Conservation (phyloP, 768 basidiomycete genomes). For the Termitomyces sp. region DNA sequence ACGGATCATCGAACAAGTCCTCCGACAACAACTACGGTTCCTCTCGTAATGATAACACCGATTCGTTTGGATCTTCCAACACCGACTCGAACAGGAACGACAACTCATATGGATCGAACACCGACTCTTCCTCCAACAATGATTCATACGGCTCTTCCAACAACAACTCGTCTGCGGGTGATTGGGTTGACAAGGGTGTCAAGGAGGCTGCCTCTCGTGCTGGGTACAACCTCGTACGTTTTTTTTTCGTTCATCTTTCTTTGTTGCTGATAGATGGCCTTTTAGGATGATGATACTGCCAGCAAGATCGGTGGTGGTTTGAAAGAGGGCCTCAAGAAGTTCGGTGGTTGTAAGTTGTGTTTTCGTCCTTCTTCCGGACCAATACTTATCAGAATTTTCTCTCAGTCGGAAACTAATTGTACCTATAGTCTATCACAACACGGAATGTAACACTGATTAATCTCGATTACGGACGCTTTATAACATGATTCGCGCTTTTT, state of each 20-base stretch:
- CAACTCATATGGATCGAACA: constrained; percentile 15
- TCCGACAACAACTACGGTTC: constrained; percentile 22
- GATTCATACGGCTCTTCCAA: constrained; percentile 20
- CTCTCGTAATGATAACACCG: constrained; percentile 22
- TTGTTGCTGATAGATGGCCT: background rate
- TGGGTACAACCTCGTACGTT: constrained; percentile 41
- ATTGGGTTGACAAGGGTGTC: constrained; percentile 35
- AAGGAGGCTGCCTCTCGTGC: constrained; percentile 35
- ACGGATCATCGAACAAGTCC: constrained; percentile 26
- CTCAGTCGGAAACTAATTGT: background rate
- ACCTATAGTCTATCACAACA: background rate
- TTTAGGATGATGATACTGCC: constrained; percentile 36
- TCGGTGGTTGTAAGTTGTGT: constrained; percentile 26
- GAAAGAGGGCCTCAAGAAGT: constrained; percentile 35
- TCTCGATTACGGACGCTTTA: background rate
- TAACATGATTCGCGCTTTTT: background rate
- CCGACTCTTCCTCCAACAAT: constrained; percentile 7
- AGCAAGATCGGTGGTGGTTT: constrained; percentile 37
- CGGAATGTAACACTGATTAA: background rate
- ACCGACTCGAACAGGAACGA: constrained; percentile 22
- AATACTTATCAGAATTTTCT: background rate
- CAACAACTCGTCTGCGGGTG: constrained; percentile 17
- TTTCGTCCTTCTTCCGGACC: background rate
- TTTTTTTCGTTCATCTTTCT: background rate
- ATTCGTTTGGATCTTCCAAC: background rate